phyloP scores from a whole-genome alignment of 2,329 filamentous ascomycete genomes.

The Phialophora chinensis region DNA sequence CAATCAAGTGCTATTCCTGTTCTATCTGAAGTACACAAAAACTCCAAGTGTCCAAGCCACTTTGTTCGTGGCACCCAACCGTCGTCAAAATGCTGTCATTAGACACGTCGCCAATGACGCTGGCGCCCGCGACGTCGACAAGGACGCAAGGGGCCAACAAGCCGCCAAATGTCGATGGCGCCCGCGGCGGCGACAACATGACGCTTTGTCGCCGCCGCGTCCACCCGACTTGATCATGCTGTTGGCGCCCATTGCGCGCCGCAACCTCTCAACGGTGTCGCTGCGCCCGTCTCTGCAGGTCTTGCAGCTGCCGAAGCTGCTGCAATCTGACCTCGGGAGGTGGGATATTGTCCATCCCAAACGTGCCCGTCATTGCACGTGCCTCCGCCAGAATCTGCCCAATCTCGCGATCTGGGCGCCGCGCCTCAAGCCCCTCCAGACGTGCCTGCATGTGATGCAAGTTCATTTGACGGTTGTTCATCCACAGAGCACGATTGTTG shows the following conservation, averaged over 20 bases:
- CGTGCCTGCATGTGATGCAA: conserved; percentile 15
- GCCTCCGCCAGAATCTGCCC: conserved; percentile 7
- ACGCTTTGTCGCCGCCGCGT: not conserved
- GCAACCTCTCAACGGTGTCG: too few relatives aligned
- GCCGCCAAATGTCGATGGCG: not conserved
- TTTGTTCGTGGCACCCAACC: not conserved
- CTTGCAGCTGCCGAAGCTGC: not conserved
- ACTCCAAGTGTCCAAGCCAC: not conserved
- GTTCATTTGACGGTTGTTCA: conserved; percentile 18
- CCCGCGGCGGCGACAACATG: not conserved
- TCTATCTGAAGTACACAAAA: conserved; percentile 2
- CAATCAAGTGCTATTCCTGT: not conserved
- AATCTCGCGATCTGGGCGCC: conserved; percentile 21
- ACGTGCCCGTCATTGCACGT: not conserved
- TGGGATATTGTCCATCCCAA: not conserved
- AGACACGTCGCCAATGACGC: not conserved
- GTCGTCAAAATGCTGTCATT: not conserved
- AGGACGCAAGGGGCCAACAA: not conserved
- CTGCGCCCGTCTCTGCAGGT: not conserved
- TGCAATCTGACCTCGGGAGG: not conserved
- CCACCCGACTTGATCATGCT: not conserved
- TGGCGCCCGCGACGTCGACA: not conserved
- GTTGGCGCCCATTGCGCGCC: conserved; percentile 5
- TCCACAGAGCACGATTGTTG: conserved; percentile 14
- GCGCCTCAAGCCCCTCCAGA: conserved; percentile 10